Evolutionary conservation across 2,329 filamentous ascomycete genomes (phyloP).

Genomic region (Alternaria ventricosa): DNA sequence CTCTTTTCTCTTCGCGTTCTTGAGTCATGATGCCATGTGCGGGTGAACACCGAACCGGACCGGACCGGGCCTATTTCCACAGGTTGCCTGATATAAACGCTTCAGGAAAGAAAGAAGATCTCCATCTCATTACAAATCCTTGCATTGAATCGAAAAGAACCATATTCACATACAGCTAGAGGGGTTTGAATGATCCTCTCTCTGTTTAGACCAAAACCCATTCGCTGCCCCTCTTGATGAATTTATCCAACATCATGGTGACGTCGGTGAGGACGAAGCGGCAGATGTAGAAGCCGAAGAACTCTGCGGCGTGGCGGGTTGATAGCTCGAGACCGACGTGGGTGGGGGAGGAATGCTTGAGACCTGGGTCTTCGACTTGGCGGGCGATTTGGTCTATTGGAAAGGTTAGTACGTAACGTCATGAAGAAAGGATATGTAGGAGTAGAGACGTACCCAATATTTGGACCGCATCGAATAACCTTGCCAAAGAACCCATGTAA

Average conservation of each 20-base stretch:
- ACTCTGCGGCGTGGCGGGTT: conserved; percentile 91
- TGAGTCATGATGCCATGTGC: neutral
- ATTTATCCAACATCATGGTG: conserved; percentile 87
- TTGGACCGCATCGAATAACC: conserved; percentile 91
- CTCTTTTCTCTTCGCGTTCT: neutral
- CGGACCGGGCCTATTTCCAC: neutral
- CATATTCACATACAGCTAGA: neutral
- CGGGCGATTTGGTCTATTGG: conserved; percentile 96
- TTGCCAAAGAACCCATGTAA: conserved; percentile 90
- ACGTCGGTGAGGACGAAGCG: conserved; percentile 92
- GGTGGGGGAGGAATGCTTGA: conserved; percentile 89
- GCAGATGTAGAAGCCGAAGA: conserved; percentile 96
- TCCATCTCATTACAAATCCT: neutral
- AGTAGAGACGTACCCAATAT: conserved; percentile 84
- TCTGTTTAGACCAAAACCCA: conserved; percentile 72
- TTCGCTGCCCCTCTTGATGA: conserved; percentile 93
- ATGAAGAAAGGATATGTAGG: too few relatives aligned
- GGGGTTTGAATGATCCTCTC: neutral
- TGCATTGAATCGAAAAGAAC: neutral
- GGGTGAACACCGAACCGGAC: neutral
- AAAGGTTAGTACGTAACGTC: too few relatives aligned
- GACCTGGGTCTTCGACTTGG: conserved; percentile 92
- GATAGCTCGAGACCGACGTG: conserved; percentile 95
- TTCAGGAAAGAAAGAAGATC: neutral
- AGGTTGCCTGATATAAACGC: neutral